Conservation (phyloP, 306 rosid species). For the Sesbania bispinosa region DNA sequence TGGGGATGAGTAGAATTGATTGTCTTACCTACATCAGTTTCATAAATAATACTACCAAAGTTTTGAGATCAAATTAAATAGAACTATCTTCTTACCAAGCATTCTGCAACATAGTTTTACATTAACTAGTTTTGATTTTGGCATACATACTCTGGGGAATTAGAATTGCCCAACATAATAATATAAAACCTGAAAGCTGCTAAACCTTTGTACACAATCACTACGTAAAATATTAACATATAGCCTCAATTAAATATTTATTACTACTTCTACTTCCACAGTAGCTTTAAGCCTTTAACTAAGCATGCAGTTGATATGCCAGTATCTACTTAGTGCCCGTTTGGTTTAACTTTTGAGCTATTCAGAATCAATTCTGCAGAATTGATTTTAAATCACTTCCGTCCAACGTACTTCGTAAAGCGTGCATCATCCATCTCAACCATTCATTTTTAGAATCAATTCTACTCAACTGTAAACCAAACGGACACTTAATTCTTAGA, state of each 20-base stretch:
- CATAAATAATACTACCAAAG: neutral
- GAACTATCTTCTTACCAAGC: neutral
- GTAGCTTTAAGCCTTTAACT: slow-evolving; percentile 11
- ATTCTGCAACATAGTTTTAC: neutral
- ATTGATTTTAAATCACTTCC: too few species aligned
- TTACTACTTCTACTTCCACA: neutral
- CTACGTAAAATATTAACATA: neutral
- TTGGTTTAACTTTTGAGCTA: too few species aligned
- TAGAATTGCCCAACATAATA: neutral
- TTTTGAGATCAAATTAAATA: neutral
- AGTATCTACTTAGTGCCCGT: neutral
- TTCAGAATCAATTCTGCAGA: too few species aligned
- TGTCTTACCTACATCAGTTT: slow-evolving; percentile 12
- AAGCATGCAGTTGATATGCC: neutral
- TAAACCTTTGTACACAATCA: neutral
- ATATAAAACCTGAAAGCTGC: slow-evolving; percentile 14
- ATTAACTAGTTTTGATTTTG: neutral
- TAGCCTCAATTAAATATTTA: neutral
- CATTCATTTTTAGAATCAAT: too few species aligned
- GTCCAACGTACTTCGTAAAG: too few species aligned
- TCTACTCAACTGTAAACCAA: too few species aligned
- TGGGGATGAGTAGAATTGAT: too few species aligned
- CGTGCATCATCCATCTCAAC: too few species aligned
- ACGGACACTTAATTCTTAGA: neutral
- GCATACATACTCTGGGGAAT: neutral